Evolutionary conservation across 805 yeast genomes (phyloP), one percentile per base, ranked within the genome.

Genomic region (Candida quercuum): DNA sequence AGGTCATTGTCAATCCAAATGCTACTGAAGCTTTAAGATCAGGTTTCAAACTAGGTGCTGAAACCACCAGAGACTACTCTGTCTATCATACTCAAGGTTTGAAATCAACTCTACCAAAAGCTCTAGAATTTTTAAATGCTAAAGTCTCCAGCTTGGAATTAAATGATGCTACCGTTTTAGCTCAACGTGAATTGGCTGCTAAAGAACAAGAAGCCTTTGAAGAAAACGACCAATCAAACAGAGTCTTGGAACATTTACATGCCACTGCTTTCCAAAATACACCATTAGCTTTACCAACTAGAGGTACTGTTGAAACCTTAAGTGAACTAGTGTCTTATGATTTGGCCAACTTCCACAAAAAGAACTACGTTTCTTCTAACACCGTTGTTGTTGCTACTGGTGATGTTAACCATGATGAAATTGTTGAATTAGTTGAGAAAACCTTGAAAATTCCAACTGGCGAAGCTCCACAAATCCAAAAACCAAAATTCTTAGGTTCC

Each of bases 251-350:
- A 66, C 94, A 85, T 65, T 72, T 85, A 69, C 76, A 79, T 57
- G 76, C 89, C 43, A 75, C 89, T 45, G 95, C 94, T 39, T 85
- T 78, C 82, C 95, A 85, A 68, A 86, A 87, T 56, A 79, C 86
- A 55, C 79, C 93, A 22, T 69, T 85, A 49, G 83, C 82, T 38
- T 69, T 85, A 59, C 93, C 95, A 62, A 70, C 74, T 29, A 69
- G 72, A 54, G 95, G 95, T 72, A 83, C 86, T 47, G 50, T 68
- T 26, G 93, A 83, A 45, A 69, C 86, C 34, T 51, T 85, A 32
- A 61, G 68, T 23, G 72, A 71, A 42, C 67, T 85, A 57, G 78
- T 76, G 47, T 45, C 70, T 33, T 62, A 66, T 54, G 95, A 85
- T 63, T 56, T 83, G 42, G 54, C 63, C 42, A 62, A 72, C 41